Evolutionary conservation across 306 rosid species (phyloP), one percentile per base, ranked within the genome.

Genomic region (Medicago lupulina): DNA sequence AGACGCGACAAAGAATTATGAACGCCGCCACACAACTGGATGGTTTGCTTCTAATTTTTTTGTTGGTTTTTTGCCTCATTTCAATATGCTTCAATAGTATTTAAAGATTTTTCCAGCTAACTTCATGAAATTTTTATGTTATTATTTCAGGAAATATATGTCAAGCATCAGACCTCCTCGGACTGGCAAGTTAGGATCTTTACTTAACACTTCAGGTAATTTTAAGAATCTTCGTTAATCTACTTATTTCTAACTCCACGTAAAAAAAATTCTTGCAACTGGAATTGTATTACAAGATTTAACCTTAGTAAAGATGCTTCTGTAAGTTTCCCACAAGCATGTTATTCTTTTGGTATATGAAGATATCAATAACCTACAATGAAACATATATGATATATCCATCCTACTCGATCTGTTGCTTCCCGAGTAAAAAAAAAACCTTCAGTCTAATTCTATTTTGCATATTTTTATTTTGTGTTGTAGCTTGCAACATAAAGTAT

Each of bases 91-190:
- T 69, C 44, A 57, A 12, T 31, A 46, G 8, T 17, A 34, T 70
- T 75, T 71, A 47, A 21, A 71, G 58, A 64, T 36, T 76, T 31
- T 62, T 53, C 50, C 43, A 40, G 66, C 71, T 80, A 41, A 77
- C 80, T 49, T 83, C 21, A 34, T 18, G 43, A 41, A 18, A 62
- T 54, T 19, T 47, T 44, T 60, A 4, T 75, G 43, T 72, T 51
- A 38, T 81, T 50, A 59, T 83, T 86, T 75, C 88, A 95, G 99
- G 97, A 95, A 89, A 86, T 95, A 87, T 69, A 70, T 95, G 75
- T 90, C 99, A 74, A 92, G 86, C 86, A 77, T 89, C 39, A 90
- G 91, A 69, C 89, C 89, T 81, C 71, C 86, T 79, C 90, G 90
- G 80, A 76, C 78, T 44, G 97, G 97, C 70, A 86, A 83, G 44